phyloP scores from a whole-genome alignment of 805 yeast species.

The Candida vartiovaarae region DNA sequence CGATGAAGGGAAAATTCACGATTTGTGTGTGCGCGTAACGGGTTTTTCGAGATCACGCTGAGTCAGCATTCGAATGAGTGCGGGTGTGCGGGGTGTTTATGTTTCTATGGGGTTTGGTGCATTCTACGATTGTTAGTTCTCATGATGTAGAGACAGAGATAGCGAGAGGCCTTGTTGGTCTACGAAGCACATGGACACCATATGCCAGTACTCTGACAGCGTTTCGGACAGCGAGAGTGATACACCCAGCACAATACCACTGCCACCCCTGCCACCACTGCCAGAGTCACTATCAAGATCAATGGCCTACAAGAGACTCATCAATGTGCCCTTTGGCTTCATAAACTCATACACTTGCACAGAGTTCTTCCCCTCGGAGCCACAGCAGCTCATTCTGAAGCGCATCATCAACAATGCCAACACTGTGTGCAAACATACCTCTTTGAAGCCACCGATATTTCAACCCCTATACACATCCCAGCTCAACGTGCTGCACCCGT shows the following conservation, averaged over 20 bases:
- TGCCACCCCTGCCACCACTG: no score
- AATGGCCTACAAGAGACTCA: constrained; percentile 1
- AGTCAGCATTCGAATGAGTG: no score
- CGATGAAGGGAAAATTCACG: no score
- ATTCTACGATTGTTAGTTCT: no score
- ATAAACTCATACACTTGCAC: constrained; percentile 6
- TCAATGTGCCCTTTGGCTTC: constrained; percentile 2
- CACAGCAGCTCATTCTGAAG: background rate
- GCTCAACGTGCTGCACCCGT: constrained; percentile 2
- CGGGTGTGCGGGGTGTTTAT: no score
- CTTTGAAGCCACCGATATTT: constrained; percentile 4
- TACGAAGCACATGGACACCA: background rate
- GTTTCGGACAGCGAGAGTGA: constrained; percentile 1
- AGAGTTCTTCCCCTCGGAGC: constrained; percentile 4
- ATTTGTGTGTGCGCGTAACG: no score
- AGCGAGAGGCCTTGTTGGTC: no score
- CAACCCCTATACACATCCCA: constrained; percentile 5
- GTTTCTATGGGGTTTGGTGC: no score
- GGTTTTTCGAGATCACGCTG: no score
- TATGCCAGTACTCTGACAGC: constrained; percentile 1
- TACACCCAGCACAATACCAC: constrained; percentile 2
- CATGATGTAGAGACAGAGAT: no score
- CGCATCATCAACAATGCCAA: constrained; percentile 2
- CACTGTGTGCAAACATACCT: constrained; percentile 10
- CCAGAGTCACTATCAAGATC: constrained; percentile 6